A percentile compares a stretch with the other conserved stretches of the same genome.
Evolutionary conservation across 2,329 filamentous ascomycete genomes (phyloP).

Genomic region (Camillea tinctor): DNA sequence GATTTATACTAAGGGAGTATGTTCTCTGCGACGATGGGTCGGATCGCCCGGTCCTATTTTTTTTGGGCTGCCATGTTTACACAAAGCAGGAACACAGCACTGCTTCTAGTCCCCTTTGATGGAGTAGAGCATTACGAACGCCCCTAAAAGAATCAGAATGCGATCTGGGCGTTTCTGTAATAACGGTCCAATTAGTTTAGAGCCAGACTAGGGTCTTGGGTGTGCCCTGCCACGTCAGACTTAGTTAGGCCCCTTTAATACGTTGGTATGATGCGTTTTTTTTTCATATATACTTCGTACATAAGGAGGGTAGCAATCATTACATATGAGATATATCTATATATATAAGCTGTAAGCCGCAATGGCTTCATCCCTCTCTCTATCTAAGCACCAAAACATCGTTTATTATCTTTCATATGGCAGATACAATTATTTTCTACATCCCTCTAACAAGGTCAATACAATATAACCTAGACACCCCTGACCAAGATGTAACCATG

Average conservation of each 20-base stretch:
- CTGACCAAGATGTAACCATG: no score
- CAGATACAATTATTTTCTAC: no score
- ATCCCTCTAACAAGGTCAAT: no score
- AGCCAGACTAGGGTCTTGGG: not conserved
- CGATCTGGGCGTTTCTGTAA: not conserved
- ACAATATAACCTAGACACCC: no score
- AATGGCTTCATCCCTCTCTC: no score
- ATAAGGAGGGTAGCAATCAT: no score
- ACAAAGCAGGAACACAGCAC: constrained; percentile 1
- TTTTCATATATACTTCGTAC: not conserved
- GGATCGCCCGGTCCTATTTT: not conserved
- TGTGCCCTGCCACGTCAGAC: not conserved
- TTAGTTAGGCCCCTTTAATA: not conserved
- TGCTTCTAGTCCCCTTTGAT: not conserved
- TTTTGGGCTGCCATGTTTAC: not conserved
- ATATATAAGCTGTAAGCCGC: no score
- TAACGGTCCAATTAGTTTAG: not conserved
- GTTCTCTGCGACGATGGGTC: not conserved
- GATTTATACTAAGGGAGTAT: not conserved
- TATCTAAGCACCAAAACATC: no score
- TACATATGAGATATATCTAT: no score
- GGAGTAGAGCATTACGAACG: not conserved
- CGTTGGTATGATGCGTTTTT: not conserved
- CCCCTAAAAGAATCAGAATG: not conserved
- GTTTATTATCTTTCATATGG: no score